Evolutionary conservation across 2,329 filamentous ascomycete species (phyloP).

Genomic region (Colletotrichum sp.): DNA sequence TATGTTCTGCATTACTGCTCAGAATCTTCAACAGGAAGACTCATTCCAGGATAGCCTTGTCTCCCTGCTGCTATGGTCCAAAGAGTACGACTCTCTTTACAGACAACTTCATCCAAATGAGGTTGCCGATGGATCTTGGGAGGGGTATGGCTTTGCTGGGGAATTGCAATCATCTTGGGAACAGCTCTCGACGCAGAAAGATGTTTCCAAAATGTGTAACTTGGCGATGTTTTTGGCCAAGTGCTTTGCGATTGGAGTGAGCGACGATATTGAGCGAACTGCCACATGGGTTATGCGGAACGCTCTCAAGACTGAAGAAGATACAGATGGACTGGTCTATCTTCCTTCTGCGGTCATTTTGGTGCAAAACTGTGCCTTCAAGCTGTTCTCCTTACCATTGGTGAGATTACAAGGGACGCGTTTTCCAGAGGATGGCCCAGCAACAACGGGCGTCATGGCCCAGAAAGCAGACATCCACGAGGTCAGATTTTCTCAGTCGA

Average conservation of each 20-base stretch:
- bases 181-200: neutral
- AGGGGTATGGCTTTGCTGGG: neutral
- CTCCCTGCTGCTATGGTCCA: neutral
- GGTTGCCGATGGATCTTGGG: neutral
- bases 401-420: neutral
- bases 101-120: neutral
- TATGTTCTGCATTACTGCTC: neutral
- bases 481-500: neutral
- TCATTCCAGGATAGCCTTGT: neutral
- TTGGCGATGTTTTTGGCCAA: neutral
- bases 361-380: neutral
- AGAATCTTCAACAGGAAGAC: neutral
- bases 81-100: neutral
- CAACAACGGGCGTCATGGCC: neutral
- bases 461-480: neutral
- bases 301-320: neutral
- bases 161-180: neutral
- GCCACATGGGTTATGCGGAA: neutral
- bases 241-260: neutral
- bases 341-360: neutral
- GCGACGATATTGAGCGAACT: neutral
- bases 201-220: neutral
- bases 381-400: neutral
- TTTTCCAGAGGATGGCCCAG: neutral
- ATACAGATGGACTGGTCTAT: neutral